Base-by-base conservation (phyloP, 164 flowering plant species). In the Brasenia schreberi region DNA sequence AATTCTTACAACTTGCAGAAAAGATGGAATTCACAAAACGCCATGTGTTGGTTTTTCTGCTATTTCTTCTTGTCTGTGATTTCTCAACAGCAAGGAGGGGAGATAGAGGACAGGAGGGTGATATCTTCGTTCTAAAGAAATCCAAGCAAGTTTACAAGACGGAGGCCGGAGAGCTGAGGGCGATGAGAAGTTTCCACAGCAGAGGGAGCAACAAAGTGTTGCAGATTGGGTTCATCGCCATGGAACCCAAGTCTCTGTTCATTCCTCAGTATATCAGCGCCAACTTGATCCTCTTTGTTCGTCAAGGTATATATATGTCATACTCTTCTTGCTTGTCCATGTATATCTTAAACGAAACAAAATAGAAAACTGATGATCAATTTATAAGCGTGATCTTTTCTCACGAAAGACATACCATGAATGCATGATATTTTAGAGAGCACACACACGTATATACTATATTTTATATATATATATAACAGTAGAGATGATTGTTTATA, bases 181-280 rank as follows among this genome's bases (percentile, higher is more conserved):
- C 89, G 9, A 78, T 87, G 68, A 80, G 68, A 67, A 82, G 87
- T 5, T 43, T 42, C 19, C n/a, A 45, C 10, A 68, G 74, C 6
- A 77, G 70, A 63, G 64, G 66, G 23, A 33, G 58, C 9, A 73
- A 74, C 7, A 77, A 64, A 59, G 82, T 82, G 4, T 68, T 91
- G 84, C 87, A 86, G 59, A 82, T 94, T 63, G 99, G 99, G 14
- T 88, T 94, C 76, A 80, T 94, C 61, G 74, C 78, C 12, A 94
- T 94, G 99, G 95, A 94, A 70, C 99, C 97, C 0, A 76, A 70
- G 19, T 65, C 81, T 43, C 84, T 94, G 2, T 84, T 86, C 76
- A 60, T 91, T 43, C 97, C 99, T 72, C 99, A 94, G 80, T 94
- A 94, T 62, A 66, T 85, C 6, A 96, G 91, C 75, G 85, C 96